A percentile compares a stretch with the other conserved stretches of the same genome.
Conservation (phyloP, 208 protist species). For the Angomonas ambiguus region DNA sequence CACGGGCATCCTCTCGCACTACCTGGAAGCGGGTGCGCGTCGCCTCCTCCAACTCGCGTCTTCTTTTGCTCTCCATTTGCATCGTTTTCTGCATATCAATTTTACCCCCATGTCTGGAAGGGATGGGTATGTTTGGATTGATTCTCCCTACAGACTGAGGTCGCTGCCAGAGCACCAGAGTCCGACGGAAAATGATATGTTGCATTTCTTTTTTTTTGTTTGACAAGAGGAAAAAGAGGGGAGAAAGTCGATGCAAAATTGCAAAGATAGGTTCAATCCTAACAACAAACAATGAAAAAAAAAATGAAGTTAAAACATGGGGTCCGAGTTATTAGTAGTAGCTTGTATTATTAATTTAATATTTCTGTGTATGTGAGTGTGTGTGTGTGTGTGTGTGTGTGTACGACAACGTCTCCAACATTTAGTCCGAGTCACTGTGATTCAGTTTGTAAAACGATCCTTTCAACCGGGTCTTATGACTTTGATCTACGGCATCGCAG, state of each 20-base stretch:
- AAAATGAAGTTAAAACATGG: not conserved
- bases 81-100: conserved; percentile 75
- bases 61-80: conserved; percentile 72
- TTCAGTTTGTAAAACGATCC: conserved; percentile 52
- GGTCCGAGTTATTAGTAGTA: no score
- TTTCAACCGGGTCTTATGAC: conserved; percentile 52
- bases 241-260: not conserved
- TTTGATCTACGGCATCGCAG: conserved; percentile 34
- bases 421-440: conserved; percentile 81
- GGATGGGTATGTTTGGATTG: conserved; percentile 19
- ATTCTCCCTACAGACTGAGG: not conserved
- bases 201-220: conserved; percentile 18
- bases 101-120: conserved; percentile 22
- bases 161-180: conserved; percentile 13
- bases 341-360: no score
- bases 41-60: conserved; percentile 62
- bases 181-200: conserved; percentile 26
- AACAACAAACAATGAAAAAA: conserved; percentile 9
- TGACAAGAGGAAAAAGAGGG: not conserved
- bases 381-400: not conserved
- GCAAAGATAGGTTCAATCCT: no score
- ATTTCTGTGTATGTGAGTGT: no score
- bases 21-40: conserved; percentile 64
- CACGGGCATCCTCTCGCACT: conserved; percentile 67
- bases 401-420: not conserved